Evolutionary conservation across 495 filamentous ascomycete species (phyloP), one percentile per base, ranked within the genome.

Genomic region (Penicillium bialowiezense): DNA sequence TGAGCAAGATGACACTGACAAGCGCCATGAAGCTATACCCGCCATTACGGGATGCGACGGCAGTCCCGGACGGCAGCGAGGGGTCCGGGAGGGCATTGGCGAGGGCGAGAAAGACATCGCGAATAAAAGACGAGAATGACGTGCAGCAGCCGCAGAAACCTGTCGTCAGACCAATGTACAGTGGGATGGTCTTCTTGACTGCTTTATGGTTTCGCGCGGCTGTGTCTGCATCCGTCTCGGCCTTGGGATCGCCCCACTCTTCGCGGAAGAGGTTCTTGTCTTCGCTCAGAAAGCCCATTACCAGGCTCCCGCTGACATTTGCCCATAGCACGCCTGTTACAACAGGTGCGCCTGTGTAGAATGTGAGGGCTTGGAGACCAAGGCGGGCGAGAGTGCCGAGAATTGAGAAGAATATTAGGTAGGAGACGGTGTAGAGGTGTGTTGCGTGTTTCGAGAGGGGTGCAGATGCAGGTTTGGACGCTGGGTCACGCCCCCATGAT

Each of bases 141-240:
- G 93, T 97, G 43, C 93, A 85, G 56, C 84, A 90, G 45, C 93
- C 93, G 66, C 93, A 97, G 71, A 95, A 97, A 10, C 93, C 93
- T 2, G 89, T 95, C 0, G 92, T 83, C 1, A 98, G 82, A 15
- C 93, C 93, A 47, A 97, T 88, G 63, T 93, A 97, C 0, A 96
- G 76, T 0, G 91, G 91, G 36, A 93, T 85, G 3, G 87, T 86
- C 68, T 93, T 95, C 65, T 91, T 95, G 33, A 56, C 45, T 9
- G 58, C 58, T 9, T 51, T 68, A 54, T 88, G 61, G 19, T 53
- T 64, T 21, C 67, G 49, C 31, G 71, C 50, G 33, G 65, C 55
- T 44, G 34, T 52, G 28, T 41, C 42, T 12, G 35, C 23, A 26
- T 46, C 42, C 42, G 23, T n/a, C 7, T 50, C 19, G 4, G 40